phyloP scores from a whole-genome alignment of 495 filamentous ascomycete species.

The Hypomontagnella submonticulosa region DNA sequence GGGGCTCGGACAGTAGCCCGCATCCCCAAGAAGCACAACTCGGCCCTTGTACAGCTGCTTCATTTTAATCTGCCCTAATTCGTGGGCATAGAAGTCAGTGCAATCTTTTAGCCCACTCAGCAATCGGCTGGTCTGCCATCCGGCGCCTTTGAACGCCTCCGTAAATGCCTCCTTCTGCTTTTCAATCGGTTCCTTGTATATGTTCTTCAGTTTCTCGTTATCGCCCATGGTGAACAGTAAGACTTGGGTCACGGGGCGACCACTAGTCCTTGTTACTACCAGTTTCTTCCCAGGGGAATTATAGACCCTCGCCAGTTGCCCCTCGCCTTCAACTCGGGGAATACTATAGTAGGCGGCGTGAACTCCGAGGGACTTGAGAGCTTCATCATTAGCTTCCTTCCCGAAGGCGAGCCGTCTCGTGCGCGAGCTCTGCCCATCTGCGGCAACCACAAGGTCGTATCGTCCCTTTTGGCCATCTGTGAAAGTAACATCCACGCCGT shows the following conservation, averaged over 20 bases:
- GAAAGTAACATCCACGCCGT: slow-evolving; percentile 41
- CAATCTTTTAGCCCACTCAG: slow-evolving; percentile 22
- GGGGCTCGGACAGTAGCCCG: slow-evolving; percentile 59
- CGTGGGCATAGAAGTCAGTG: slow-evolving; percentile 44
- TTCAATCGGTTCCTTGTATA: slow-evolving; percentile 16
- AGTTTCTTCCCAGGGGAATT: slow-evolving; percentile 22
- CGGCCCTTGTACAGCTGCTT: slow-evolving; percentile 50
- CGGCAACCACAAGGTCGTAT: slow-evolving; percentile 62
- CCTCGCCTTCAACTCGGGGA: slow-evolving; percentile 26
- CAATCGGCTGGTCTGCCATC: slow-evolving; percentile 33
- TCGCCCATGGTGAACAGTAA: slow-evolving; percentile 28
- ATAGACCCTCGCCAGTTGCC: slow-evolving; percentile 8
- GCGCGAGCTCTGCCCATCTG: slow-evolving; percentile 59
- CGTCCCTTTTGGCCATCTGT: slow-evolving; percentile 43
- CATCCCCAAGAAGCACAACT: slow-evolving; percentile 62
- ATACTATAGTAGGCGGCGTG: slow-evolving; percentile 34
- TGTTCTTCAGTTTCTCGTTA: slow-evolving; percentile 7
- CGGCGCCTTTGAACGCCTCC: slow-evolving; percentile 17
- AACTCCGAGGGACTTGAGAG: slow-evolving; percentile 23
- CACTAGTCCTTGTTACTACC: slow-evolving; percentile 15
- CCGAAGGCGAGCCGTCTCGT: slow-evolving; percentile 52
- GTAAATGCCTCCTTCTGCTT: slow-evolving; percentile 36
- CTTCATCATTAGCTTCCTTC: slow-evolving; percentile 32
- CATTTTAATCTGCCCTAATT: slow-evolving; percentile 57
- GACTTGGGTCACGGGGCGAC: slow-evolving; percentile 16